These are phyloP conservation scores for Yamadazyma takamatsuzukensis DNA, from an alignment of 805 yeast species.

Conservation along the genomic window DNA sequence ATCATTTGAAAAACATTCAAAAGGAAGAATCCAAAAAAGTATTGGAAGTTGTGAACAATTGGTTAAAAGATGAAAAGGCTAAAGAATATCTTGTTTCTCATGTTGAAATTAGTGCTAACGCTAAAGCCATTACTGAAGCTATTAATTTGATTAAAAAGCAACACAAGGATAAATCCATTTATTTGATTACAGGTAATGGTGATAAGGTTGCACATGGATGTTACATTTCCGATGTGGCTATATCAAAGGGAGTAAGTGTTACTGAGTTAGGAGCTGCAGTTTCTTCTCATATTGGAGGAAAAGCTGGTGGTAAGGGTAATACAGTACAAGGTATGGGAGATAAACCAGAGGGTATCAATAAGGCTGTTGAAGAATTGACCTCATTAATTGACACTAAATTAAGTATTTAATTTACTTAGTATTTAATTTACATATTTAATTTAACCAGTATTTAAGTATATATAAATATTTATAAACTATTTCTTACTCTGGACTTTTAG, in stretches of 20 bases:
- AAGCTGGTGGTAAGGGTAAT: conserved; percentile 97
- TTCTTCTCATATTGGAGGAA: conserved; percentile 81
- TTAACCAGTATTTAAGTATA: not conserved
- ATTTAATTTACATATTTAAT: conserved; percentile 1
- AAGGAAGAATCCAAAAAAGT: conserved; percentile 85
- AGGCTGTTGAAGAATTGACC: conserved; percentile 71
- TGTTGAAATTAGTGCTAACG: conserved; percentile 71
- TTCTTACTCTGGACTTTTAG: conserved; percentile 15
- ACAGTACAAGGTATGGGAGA: conserved; percentile 97
- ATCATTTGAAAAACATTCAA: conserved; percentile 81
- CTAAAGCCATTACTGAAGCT: conserved; percentile 94
- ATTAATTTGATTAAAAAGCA: conserved; percentile 77
- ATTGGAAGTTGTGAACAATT: conserved; percentile 68
- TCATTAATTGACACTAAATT: conserved; percentile 60
- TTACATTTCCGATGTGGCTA: conserved; percentile 70
- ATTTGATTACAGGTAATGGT: conserved; percentile 68
- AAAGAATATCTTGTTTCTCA: conserved; percentile 61
- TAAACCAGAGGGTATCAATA: conserved; percentile 61
- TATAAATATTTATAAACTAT: conserved; percentile 1
- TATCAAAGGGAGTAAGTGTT: conserved; percentile 69
- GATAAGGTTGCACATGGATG: conserved; percentile 95
- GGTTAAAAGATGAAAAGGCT: conserved; percentile 52
- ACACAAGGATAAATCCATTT: conserved; percentile 69
- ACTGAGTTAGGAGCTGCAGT: conserved; percentile 72
- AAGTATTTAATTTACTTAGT: conserved; percentile 9